phyloP scores from a whole-genome alignment of 345 rosid species.

The Rhodamnia rubescens region DNA sequence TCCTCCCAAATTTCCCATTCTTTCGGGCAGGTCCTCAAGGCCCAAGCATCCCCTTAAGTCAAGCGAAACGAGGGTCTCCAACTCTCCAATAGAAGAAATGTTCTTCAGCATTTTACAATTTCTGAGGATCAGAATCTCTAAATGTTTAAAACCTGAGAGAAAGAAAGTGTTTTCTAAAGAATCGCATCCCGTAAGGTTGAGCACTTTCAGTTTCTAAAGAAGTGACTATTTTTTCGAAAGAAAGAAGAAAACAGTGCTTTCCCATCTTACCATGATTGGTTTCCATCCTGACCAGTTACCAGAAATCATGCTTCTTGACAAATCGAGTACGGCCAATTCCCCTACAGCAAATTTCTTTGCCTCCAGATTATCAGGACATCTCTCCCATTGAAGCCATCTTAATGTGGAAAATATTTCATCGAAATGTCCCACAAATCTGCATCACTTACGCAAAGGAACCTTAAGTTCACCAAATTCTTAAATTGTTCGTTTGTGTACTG shows the following conservation, averaged over 20 bases:
- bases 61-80: background rate
- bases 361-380: background rate
- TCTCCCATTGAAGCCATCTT: background rate
- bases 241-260: background rate
- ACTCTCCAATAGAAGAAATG: accelerated
- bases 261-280: background rate
- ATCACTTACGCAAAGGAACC: background rate
- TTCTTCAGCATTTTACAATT: background rate
- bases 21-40: background rate
- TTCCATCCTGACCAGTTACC: accelerated
- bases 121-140: background rate
- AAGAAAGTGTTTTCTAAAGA: background rate
- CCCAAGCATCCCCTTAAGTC: background rate
- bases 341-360: too few relatives aligned
- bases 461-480: background rate
- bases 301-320: background rate
- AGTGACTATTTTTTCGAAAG: background rate
- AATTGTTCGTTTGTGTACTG: background rate
- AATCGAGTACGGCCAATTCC: background rate
- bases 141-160: background rate
- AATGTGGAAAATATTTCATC: too few relatives aligned
- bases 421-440: background rate
- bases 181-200: background rate
- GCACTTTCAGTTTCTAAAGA: background rate
- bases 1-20: background rate